Evolutionary conservation across 345 rosid species (phyloP).

Genomic region (Populus euphratica): DNA sequence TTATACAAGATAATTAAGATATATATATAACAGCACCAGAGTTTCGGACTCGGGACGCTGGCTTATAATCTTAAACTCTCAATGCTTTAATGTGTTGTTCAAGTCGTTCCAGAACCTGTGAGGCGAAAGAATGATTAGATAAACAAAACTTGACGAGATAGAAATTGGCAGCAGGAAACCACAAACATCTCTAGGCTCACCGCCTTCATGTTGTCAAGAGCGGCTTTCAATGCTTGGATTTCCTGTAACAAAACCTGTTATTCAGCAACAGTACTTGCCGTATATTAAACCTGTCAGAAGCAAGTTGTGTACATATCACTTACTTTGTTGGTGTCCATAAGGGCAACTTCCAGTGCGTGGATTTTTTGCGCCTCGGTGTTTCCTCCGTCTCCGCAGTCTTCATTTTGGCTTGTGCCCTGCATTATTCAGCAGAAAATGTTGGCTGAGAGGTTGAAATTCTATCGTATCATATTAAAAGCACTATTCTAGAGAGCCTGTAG

Average conservation of each 20-base stretch:
- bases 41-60: neutral
- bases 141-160: neutral
- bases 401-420: slow-evolving; percentile 16
- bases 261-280: neutral
- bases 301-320: neutral
- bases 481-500: neutral
- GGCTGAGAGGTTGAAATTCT: neutral
- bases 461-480: neutral
- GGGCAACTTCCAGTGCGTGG: slow-evolving; percentile 39
- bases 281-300: neutral
- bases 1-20: too few species aligned
- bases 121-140: neutral
- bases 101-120: slow-evolving; percentile 40
- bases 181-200: slow-evolving; percentile 21
- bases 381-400: neutral
- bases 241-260: slow-evolving; percentile 9
- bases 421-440: neutral
- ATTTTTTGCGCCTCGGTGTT: slow-evolving; percentile 23
- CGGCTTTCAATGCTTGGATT: slow-evolving; percentile 42
- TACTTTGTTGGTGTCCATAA: slow-evolving; percentile 15
- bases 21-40: too few species aligned
- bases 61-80: slow-evolving; percentile 1
- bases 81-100: slow-evolving; percentile 28
- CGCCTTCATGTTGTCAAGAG: slow-evolving; percentile 37
- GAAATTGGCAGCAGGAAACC: neutral